These are phyloP conservation scores for Colletotrichum melonis DNA, from an alignment of 2,329 filamentous ascomycete genomes.

Conservation along the genomic window DNA sequence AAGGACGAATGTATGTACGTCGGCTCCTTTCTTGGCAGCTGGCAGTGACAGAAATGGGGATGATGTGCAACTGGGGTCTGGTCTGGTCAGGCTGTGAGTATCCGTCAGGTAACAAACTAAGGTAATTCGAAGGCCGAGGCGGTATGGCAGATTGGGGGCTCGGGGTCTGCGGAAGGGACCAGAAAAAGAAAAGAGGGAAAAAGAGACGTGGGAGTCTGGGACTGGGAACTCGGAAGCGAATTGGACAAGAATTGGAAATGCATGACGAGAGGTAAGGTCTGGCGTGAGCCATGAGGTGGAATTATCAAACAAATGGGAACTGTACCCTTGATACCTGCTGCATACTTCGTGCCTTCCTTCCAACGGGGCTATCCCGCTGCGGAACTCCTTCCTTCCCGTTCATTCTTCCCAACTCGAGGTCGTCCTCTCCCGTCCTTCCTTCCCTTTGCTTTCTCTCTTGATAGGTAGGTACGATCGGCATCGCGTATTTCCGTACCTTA, in stretches of 20 bases:
- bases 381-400: background rate
- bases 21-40: background rate
- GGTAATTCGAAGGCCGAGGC: background rate
- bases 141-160: background rate
- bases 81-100: too few relatives aligned
- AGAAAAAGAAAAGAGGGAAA: background rate
- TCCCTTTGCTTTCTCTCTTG: background rate
- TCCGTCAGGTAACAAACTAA: too few relatives aligned
- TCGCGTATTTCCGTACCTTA: background rate
- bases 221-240: background rate
- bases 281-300: too few relatives aligned
- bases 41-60: background rate
- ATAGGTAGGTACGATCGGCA: too few relatives aligned
- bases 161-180: background rate
- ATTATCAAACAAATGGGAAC: background rate
- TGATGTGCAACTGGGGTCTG: too few relatives aligned
- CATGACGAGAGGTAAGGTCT: too few relatives aligned
- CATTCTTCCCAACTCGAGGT: background rate
- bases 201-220: too few relatives aligned
- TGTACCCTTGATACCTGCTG: background rate
- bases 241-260: background rate
- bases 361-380: too few relatives aligned
- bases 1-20: background rate
- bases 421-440: too few relatives aligned
- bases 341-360: background rate